A percentile compares a stretch with the other conserved stretches of the same genome.
These are phyloP conservation scores for Penicillium sp. DNA, from an alignment of 2,329 filamentous ascomycete genomes.

Conservation along the genomic window DNA sequence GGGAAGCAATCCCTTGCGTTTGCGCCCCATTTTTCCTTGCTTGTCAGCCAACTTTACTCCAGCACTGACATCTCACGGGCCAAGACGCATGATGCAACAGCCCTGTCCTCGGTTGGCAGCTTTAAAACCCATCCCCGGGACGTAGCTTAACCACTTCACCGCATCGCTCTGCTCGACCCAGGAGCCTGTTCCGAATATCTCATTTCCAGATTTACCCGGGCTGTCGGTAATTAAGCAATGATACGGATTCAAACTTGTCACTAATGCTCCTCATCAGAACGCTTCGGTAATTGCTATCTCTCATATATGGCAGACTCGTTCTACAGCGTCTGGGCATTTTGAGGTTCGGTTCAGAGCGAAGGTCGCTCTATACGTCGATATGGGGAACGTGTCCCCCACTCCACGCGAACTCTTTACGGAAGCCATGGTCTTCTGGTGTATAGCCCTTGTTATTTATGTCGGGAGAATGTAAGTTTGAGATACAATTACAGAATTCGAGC, in stretches of 20 bases:
- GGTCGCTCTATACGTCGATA: constrained; percentile 13
- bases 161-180: constrained; percentile 1
- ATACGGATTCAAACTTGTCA: not conserved
- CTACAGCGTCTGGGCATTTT: not conserved
- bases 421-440: constrained; percentile 32
- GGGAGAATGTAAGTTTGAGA: constrained; percentile 29
- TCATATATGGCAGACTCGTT: constrained; percentile 5
- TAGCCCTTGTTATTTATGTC: constrained; percentile 27
- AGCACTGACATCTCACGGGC: constrained; percentile 14
- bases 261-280: constrained; percentile 1
- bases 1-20: constrained; percentile 18
- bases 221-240: not conserved
- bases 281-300: not conserved
- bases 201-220: not conserved
- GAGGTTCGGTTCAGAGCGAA: not conserved
- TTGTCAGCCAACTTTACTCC: constrained; percentile 14
- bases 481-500: not conserved
- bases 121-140: not conserved
- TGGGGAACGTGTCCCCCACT: constrained; percentile 32
- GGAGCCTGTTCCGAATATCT: not conserved
- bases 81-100: constrained; percentile 15
- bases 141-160: constrained; percentile 11
- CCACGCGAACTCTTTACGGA: constrained; percentile 30
- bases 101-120: constrained; percentile 4
- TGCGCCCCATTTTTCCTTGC: constrained; percentile 20